Conservation (phyloP, 177 flowering plant species). For the Tripterygium wilfordii region DNA sequence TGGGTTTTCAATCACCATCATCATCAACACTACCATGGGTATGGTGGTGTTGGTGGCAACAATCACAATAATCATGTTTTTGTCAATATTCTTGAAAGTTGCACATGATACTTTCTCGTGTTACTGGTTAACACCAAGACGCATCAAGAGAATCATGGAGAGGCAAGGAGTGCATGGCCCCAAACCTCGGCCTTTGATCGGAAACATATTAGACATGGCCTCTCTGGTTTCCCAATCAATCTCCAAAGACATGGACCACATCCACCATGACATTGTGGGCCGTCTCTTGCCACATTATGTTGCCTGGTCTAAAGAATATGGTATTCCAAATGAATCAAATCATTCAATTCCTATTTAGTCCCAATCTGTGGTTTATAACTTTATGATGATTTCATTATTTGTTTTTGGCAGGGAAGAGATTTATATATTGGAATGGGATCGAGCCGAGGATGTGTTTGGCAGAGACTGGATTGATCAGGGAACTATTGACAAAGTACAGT, state of each 20-base stretch:
- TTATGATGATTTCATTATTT: not conserved
- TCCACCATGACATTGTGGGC: constrained; percentile 66
- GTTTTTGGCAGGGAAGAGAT: constrained; percentile 61
- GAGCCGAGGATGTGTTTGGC: constrained; percentile 91
- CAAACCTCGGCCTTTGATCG: constrained; percentile 62
- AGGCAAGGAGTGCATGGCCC: constrained; percentile 98
- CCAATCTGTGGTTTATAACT: not conserved
- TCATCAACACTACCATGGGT: no score
- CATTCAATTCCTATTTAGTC: not conserved
- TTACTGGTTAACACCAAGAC: constrained; percentile 71
- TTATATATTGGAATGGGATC: constrained; percentile 77
- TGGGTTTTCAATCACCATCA: no score
- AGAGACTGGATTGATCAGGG: constrained; percentile 69
- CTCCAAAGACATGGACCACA: constrained; percentile 51
- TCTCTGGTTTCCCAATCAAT: constrained; percentile 52
- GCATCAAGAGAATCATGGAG: constrained; percentile 73
- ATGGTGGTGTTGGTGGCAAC: constrained; percentile 20
- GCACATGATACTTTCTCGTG: constrained; percentile 39
- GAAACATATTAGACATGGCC: constrained; percentile 71
- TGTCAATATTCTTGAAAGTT: constrained; percentile 24
- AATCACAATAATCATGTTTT: constrained; percentile 6
- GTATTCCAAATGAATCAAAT: constrained; percentile 37
- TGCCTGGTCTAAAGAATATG: constrained; percentile 73
- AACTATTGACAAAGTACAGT: constrained; percentile 63
- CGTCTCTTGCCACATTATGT: constrained; percentile 86